Base-by-base conservation (phyloP, 129 eudicot species). In the Flaveria ramosissima region DNA sequence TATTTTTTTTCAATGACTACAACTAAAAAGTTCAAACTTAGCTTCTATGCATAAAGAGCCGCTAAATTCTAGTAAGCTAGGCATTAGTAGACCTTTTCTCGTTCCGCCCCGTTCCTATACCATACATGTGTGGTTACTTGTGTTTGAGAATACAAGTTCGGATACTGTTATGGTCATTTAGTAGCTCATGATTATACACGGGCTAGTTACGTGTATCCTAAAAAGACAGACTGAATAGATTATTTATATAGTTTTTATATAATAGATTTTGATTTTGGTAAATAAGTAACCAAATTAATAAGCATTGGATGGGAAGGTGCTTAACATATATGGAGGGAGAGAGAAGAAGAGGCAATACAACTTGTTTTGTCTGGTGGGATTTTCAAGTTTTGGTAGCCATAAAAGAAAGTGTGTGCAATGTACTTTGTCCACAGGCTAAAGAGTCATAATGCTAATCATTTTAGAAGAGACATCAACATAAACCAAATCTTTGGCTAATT, bases 371-470 rank as follows among this genome's bases (percentile, higher is more conserved):
- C 74, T 52, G 32, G 74, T 80, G 74, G 65, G 74, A 42, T 26
- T 77, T 60, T 71, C 60, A 73, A 45, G 74, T 41, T 73, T 65
- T 55, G 70, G 83, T 71, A 79, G 73, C 77, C 78, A 63, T 48
- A 32, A 70, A 36, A 72, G 12, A 64, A 66, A 62, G 78, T 79
- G 61, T 61, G 48, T 39, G 62, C 70, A 66, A 67, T 70, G 62
- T 71, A 78, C 55, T 71, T 79, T 62, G 73, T 79, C 83, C 73
- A 79, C 67, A 59, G 36, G 65, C 67, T 52, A 65, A 73, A 57
- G 47, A 75, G 81, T 78, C 85, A 59, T 77, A 61, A 77, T 67
- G 59, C 21, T 77, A 81, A 77, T 76, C 73, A 57, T 84, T 39
- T 71, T 68, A 17, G 74, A 62, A 59, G 64, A 80, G 75, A 78